Percentiles rank a stretch among this genome's conserved stretches.
phyloP scores from a whole-genome alignment of 805 yeast species.

The Kazachstania taianensis region DNA sequence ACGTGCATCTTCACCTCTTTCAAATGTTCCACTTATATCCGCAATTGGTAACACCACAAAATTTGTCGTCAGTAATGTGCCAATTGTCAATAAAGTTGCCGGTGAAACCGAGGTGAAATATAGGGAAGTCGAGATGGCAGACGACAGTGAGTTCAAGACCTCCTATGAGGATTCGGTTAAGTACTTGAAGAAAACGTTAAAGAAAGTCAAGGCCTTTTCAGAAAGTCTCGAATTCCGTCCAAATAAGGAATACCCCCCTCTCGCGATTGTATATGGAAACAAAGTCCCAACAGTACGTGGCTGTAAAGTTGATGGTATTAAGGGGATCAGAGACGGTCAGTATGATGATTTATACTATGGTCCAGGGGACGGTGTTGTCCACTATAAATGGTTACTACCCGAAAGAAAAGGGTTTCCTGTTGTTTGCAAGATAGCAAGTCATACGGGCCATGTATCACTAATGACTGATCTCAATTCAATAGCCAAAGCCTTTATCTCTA shows the following conservation, averaged over 20 bases:
- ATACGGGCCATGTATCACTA: slow-evolving; percentile 68
- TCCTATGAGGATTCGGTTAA: slow-evolving; percentile 46
- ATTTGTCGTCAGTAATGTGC: slow-evolving; percentile 7
- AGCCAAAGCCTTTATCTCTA: slow-evolving; percentile 59
- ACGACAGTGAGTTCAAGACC: slow-evolving; percentile 18
- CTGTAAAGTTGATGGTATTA: slow-evolving; percentile 49
- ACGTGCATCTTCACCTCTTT: slow-evolving; percentile 1
- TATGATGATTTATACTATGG: slow-evolving; percentile 75
- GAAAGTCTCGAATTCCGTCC: slow-evolving; percentile 46
- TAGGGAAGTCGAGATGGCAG: slow-evolving; percentile 6
- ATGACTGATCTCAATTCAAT: slow-evolving; percentile 65
- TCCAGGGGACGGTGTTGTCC: slow-evolving; percentile 90
- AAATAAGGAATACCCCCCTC: slow-evolving; percentile 60
- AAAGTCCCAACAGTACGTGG: slow-evolving; percentile 80
- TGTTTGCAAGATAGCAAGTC: slow-evolving; percentile 54
- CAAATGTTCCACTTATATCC: background rate
- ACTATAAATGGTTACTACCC: slow-evolving; percentile 75
- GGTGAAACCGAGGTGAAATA: slow-evolving; percentile 3
- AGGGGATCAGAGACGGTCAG: slow-evolving; percentile 60
- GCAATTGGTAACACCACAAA: slow-evolving; percentile 6
- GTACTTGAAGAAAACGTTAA: slow-evolving; percentile 54
- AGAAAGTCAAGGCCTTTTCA: slow-evolving; percentile 47
- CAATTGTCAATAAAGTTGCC: slow-evolving; percentile 7
- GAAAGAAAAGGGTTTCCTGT: slow-evolving; percentile 62
- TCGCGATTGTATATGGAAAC: slow-evolving; percentile 74